phyloP scores from a whole-genome alignment of 208 protist species.

The Eutreptiella sp. region DNA sequence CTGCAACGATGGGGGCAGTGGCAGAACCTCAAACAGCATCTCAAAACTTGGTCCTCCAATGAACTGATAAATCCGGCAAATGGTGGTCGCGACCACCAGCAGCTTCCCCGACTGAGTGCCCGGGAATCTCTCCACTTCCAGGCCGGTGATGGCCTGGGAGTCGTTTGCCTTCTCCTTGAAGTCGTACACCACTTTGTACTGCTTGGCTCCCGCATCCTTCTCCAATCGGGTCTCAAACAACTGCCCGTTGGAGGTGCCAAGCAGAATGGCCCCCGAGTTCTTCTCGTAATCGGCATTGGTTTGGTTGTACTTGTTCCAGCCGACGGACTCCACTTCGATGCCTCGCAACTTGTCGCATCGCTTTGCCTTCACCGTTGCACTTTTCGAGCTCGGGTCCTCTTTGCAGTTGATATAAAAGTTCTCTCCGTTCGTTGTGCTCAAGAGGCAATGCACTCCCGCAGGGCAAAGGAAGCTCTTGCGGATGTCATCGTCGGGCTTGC shows the following conservation, averaged over 20 bases:
- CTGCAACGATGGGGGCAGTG: no score
- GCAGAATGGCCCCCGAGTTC: constrained; percentile 39
- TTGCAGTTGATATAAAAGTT: constrained; percentile 50
- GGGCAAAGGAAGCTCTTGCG: constrained; percentile 57
- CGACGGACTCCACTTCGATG: constrained; percentile 51
- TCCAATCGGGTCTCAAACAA: constrained; percentile 50
- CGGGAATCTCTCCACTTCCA: constrained; percentile 48
- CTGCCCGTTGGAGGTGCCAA: constrained; percentile 46
- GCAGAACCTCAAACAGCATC: constrained; percentile 41
- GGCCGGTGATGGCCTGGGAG: constrained; percentile 42
- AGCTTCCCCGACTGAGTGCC: background rate
- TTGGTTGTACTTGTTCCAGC: constrained; percentile 42
- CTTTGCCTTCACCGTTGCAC: constrained; percentile 39
- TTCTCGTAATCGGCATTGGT: background rate
- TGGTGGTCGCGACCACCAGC: constrained; percentile 28
- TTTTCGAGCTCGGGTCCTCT: constrained; percentile 41
- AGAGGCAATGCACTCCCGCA: constrained; percentile 48
- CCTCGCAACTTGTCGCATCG: constrained; percentile 25
- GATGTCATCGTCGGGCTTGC: constrained; percentile 30
- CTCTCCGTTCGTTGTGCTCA: constrained; percentile 49
- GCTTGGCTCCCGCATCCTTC: constrained; percentile 27
- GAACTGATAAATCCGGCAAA: constrained; percentile 54
- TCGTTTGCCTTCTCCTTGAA: constrained; percentile 25
- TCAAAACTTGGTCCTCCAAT: constrained; percentile 54
- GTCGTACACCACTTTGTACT: constrained; percentile 26